Percentiles rank a stretch among this genome's conserved stretches.
These are phyloP conservation scores for Cicer judaicum DNA, from an alignment of 306 rosid genomes.

Conservation along the genomic window DNA sequence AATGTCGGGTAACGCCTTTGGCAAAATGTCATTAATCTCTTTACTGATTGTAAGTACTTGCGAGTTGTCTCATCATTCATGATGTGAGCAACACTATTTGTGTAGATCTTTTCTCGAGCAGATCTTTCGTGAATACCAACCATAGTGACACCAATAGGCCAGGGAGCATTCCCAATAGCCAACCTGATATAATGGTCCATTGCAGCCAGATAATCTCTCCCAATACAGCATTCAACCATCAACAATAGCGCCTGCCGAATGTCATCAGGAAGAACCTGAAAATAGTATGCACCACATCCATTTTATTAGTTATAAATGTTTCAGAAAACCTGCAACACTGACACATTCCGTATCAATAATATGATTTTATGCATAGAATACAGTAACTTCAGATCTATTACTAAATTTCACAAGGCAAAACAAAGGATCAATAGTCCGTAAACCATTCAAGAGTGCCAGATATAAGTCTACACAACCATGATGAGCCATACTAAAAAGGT, in stretches of 20 bases:
- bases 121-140: slow-evolving; percentile 99
- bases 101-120: slow-evolving; percentile 98
- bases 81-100: slow-evolving; percentile 97
- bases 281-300: background rate
- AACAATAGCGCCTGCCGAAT: slow-evolving; percentile 81
- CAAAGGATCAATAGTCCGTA: too few species aligned
- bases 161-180: slow-evolving; percentile 98
- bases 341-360: slow-evolving; percentile 12
- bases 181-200: slow-evolving; percentile 96
- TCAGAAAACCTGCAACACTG: slow-evolving; percentile 3
- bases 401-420: too few species aligned
- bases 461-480: too few species aligned
- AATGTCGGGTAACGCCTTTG: slow-evolving; percentile 93
- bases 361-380: slow-evolving; percentile 4
- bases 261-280: slow-evolving; percentile 91
- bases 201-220: slow-evolving; percentile 94
- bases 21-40: slow-evolving; percentile 94
- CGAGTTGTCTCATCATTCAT: slow-evolving; percentile 99
- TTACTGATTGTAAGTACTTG: slow-evolving; percentile 87
- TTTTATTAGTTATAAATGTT: slow-evolving; percentile 11
- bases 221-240: slow-evolving; percentile 88
- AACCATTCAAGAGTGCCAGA: too few species aligned
- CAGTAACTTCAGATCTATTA: too few species aligned
- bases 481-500: too few species aligned
- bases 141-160: slow-evolving; percentile 99